These are phyloP conservation scores for Nepenthes mirabilis DNA, from an alignment of 148 eudicot species.

Conservation along the genomic window DNA sequence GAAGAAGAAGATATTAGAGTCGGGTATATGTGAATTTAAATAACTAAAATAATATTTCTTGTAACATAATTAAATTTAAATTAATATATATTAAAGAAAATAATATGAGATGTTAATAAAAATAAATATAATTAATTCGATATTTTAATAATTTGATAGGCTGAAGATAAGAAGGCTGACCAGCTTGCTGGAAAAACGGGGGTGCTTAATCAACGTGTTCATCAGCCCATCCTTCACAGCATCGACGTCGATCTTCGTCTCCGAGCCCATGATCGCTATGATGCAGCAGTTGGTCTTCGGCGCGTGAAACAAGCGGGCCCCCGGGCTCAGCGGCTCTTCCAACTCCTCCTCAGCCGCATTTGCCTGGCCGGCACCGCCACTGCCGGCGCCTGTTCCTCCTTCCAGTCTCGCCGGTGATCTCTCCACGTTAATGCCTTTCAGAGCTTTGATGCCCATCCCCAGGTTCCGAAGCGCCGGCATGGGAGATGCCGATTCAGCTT, in stretches of 20 bases:
- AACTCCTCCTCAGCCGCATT: neutral
- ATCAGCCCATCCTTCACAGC: neutral
- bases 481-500: too few species aligned
- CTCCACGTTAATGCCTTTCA: too few species aligned
- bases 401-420: too few species aligned
- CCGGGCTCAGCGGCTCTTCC: conserved; percentile 4
- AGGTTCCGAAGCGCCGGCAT: too few species aligned
- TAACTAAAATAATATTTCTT: too few species aligned
- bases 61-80: too few species aligned
- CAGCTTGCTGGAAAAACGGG: conserved; percentile 4
- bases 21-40: neutral
- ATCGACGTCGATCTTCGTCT: neutral
- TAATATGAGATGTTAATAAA: too few species aligned
- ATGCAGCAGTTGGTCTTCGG: neutral
- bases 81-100: too few species aligned
- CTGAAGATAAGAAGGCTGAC: neutral
- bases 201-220: neutral
- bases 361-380: too few species aligned
- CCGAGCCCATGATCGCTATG: conserved; percentile 1
- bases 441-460: too few species aligned
- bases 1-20: neutral
- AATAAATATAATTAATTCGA: too few species aligned
- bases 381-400: too few species aligned
- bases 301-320: neutral
- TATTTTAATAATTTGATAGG: neutral